A percentile compares a stretch with the other conserved stretches of the same genome.
These are phyloP conservation scores for Scenedesmus sp. DNA, from an alignment of 163 green algal species.

Conservation along the genomic window DNA sequence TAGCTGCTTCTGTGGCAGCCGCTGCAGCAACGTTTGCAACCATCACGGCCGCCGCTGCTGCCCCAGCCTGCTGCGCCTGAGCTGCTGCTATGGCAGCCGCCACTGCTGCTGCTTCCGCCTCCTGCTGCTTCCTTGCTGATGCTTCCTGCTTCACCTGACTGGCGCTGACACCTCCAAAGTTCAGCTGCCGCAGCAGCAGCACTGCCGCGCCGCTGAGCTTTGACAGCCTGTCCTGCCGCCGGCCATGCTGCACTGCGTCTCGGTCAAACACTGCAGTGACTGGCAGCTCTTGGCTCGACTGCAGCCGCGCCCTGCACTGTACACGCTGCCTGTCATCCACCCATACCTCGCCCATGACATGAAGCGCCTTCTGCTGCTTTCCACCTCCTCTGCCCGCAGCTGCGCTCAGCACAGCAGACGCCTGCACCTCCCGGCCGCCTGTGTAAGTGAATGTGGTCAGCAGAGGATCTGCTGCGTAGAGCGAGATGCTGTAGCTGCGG, in stretches of 20 bases:
- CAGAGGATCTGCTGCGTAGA: constrained; percentile 2
- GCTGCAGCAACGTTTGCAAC: too few species aligned
- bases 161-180: too few species aligned
- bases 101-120: too few species aligned
- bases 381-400: too few species aligned
- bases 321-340: constrained; percentile 8
- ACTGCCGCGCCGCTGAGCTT: background rate
- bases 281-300: too few species aligned
- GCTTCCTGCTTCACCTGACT: background rate
- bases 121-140: background rate
- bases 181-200: background rate
- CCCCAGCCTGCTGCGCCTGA: too few species aligned
- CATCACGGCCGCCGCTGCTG: too few species aligned
- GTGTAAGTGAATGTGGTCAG: background rate
- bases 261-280: too few species aligned
- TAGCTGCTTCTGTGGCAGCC: too few species aligned
- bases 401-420: background rate
- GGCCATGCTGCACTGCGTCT: too few species aligned
- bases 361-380: background rate
- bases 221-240: too few species aligned
- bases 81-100: too few species aligned
- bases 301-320: constrained; percentile 8
- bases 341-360: background rate
- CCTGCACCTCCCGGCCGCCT: background rate
- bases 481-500: constrained; percentile 1